Percentiles rank a stretch among this genome's conserved stretches.
Evolutionary conservation across 352 stramenopile genomes (phyloP).

Genomic region (Phytophthora fragariaefolia): DNA sequence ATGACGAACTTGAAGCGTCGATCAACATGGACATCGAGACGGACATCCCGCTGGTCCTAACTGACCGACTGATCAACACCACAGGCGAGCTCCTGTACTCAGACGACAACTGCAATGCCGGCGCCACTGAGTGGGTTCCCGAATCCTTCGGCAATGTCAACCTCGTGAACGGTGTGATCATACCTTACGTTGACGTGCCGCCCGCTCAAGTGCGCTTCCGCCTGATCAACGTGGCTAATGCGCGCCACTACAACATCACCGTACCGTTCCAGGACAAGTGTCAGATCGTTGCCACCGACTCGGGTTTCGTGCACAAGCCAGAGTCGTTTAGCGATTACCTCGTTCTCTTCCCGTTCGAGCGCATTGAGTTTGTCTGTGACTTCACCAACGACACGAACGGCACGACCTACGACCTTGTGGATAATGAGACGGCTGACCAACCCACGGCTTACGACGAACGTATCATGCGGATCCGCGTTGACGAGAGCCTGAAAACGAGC

Average conservation of each 20-base stretch:
- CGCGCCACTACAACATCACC: constrained; percentile 81
- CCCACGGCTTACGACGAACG: constrained; percentile 55
- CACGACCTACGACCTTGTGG: constrained; percentile 56
- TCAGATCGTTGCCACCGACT: constrained; percentile 64
- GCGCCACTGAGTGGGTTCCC: constrained; percentile 52
- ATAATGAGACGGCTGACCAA: constrained; percentile 56
- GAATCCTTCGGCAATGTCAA: constrained; percentile 65
- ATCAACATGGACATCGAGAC: constrained; percentile 61
- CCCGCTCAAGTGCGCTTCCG: constrained; percentile 74
- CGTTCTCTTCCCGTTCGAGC: constrained; percentile 59
- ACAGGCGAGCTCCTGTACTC: constrained; percentile 57
- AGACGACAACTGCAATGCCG: constrained; percentile 51
- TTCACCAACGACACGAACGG: constrained; percentile 48
- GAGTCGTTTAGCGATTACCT: constrained; percentile 48
- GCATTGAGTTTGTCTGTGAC: constrained; percentile 68
- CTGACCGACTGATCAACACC: constrained; percentile 49
- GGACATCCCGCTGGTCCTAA: constrained; percentile 58
- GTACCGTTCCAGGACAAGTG: constrained; percentile 75
- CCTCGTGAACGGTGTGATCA: constrained; percentile 65
- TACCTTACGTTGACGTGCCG: constrained; percentile 65
- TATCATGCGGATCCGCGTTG: constrained; percentile 57
- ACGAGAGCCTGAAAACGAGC: constrained; percentile 44
- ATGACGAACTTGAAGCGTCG: constrained; percentile 42
- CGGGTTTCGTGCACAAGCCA: constrained; percentile 62
- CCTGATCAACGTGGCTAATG: constrained; percentile 65